phyloP scores from a whole-genome alignment of 176 grass and related monocot genomes.

The Bolboschoenus planiculmis region DNA sequence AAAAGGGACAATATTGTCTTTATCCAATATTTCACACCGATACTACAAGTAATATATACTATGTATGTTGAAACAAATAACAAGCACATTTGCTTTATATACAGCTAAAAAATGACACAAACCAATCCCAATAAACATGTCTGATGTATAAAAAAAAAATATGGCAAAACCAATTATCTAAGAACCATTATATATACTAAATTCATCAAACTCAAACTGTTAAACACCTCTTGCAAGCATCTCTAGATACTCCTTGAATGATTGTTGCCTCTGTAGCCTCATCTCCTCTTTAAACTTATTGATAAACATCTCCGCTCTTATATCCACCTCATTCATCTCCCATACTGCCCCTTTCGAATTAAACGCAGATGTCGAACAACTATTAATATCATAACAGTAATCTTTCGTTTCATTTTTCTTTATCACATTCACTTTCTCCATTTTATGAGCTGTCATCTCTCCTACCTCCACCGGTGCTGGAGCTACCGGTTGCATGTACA shows the following conservation, averaged over 20 bases:
- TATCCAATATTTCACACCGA: background rate
- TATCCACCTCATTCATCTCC: constrained; percentile 64
- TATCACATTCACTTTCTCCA: background rate
- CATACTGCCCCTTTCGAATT: background rate
- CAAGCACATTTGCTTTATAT: background rate
- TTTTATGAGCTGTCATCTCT: background rate
- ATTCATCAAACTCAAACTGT: background rate
- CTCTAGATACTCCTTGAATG: constrained; percentile 51
- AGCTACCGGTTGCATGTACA: constrained; percentile 5
- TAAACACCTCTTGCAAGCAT: constrained; percentile 56
- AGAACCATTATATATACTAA: background rate
- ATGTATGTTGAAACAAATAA: background rate
- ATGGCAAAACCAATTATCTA: background rate
- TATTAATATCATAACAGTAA: background rate
- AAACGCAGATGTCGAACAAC: background rate
- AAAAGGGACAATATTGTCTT: background rate
- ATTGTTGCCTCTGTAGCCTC: constrained; percentile 68
- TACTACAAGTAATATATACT: background rate
- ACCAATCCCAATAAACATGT: background rate
- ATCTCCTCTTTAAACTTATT: constrained; percentile 82
- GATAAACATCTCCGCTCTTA: constrained; percentile 70
- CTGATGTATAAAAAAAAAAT: background rate
- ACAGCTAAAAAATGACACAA: background rate
- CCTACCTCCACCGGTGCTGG: background rate
- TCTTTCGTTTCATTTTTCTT: constrained; percentile 12